Percentiles rank a stretch among this genome's conserved stretches.
Conservation (phyloP, 2,329 filamentous ascomycete genomes). For the Scedosporium boydii region DNA sequence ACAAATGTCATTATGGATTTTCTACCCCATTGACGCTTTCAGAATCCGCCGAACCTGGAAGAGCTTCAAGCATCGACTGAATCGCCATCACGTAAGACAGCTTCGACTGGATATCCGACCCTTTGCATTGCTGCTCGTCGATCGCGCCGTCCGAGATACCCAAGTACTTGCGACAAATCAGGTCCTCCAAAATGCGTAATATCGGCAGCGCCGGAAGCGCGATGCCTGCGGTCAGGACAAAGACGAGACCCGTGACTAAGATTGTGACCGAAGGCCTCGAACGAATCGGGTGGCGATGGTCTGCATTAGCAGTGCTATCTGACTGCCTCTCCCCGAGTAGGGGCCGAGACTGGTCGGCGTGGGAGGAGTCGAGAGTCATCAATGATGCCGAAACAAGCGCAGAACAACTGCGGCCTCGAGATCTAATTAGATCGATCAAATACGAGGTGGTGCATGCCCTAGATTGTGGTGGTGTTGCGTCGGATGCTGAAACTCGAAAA, state of each 20-base stretch:
- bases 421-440: too few species aligned
- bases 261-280: background rate
- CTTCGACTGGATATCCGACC: background rate
- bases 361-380: too few species aligned
- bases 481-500: too few species aligned
- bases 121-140: slow-evolving; percentile 1
- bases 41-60: background rate
- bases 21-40: too few species aligned
- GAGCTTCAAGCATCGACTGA: background rate
- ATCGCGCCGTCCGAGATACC: slow-evolving; percentile 54
- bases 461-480: too few species aligned
- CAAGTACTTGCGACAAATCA: slow-evolving; percentile 38
- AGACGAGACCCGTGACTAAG: background rate
- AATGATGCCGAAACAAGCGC: too few species aligned
- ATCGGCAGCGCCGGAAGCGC: background rate
- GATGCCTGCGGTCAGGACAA: background rate
- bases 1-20: background rate
- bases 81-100: slow-evolving; percentile 4
- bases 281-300: background rate
- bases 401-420: too few species aligned
- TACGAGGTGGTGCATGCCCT: too few species aligned
- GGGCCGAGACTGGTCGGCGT: too few species aligned
- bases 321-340: too few species aligned
- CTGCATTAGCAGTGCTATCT: background rate
- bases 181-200: slow-evolving; percentile 1